phyloP scores from a whole-genome alignment of 2,329 filamentous ascomycete genomes.

The Talaromyces albobiverticillius region DNA sequence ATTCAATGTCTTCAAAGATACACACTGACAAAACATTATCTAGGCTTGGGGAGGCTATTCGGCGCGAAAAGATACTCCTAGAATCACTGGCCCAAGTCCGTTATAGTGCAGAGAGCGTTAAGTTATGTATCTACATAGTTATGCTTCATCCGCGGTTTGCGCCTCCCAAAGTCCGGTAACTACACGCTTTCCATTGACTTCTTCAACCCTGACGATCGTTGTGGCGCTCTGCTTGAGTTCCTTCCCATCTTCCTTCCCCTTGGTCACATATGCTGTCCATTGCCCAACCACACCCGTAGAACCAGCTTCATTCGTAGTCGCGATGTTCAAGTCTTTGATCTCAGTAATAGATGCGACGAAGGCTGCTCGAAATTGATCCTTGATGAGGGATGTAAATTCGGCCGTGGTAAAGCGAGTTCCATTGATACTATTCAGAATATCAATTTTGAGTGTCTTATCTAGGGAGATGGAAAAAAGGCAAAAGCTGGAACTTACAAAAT shows the following conservation, averaged over 20 bases:
- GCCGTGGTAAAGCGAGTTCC: neutral
- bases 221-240: slow-evolving; percentile 3
- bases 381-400: neutral
- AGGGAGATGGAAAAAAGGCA: no score
- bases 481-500: neutral
- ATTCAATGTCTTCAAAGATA: neutral
- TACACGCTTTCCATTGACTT: neutral
- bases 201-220: slow-evolving; percentile 1
- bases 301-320: neutral
- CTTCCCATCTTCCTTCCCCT: neutral
- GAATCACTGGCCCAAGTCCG: neutral
- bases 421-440: neutral
- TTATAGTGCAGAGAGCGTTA: neutral
- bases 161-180: slow-evolving; percentile 1
- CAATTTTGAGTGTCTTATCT: neutral
- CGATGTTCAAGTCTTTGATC: neutral
- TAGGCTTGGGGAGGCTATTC: slow-evolving; percentile 3
- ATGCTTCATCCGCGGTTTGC: neutral
- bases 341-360: slow-evolving; percentile 1
- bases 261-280: slow-evolving; percentile 1
- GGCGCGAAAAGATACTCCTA: neutral
- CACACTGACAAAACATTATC: neutral
- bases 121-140: neutral
- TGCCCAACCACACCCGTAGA: slow-evolving; percentile 1
- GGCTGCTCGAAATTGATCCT: neutral